Conservation (phyloP, 2,329 filamentous ascomycete species). For the Colletotrichum plurivorum region DNA sequence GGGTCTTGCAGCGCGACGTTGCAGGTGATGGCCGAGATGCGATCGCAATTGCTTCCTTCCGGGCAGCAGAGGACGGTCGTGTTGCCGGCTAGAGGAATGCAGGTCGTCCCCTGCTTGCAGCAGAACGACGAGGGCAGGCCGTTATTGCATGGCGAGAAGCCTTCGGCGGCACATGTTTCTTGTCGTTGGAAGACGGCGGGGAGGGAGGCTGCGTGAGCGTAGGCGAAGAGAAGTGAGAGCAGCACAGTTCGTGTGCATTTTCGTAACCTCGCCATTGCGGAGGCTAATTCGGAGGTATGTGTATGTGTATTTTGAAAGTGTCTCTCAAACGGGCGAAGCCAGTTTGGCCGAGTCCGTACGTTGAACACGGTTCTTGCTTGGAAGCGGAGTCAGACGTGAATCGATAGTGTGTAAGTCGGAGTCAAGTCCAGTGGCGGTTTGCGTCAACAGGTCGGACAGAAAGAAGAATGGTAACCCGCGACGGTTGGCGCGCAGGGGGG, state of each 20-base stretch:
- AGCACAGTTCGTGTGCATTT: conserved; percentile 53
- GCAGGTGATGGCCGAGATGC: conserved; percentile 76
- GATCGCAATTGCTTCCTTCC: conserved; percentile 66
- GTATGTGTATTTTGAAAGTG: not conserved
- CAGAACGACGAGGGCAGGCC: conserved; percentile 76
- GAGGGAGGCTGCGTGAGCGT: conserved; percentile 56
- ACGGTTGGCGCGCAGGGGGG: conserved; percentile 1
- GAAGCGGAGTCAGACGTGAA: conserved; percentile 24
- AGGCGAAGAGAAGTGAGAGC: conserved; percentile 54
- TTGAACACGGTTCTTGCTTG: conserved; percentile 1
- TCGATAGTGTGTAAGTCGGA: conserved; percentile 32
- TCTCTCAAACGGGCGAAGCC: conserved; percentile 5
- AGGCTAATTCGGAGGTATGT: not conserved
- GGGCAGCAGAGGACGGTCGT: conserved; percentile 83
- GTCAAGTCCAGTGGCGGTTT: conserved; percentile 9
- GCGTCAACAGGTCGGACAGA: conserved; percentile 12
- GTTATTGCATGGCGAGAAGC: conserved; percentile 66
- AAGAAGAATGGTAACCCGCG: not conserved
- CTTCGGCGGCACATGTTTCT: conserved; percentile 65
- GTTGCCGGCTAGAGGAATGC: conserved; percentile 72
- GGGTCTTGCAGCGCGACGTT: conserved; percentile 74
- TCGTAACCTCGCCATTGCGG: conserved; percentile 47
- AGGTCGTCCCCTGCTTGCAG: conserved; percentile 69
- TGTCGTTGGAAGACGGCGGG: conserved; percentile 58
- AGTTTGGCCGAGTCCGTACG: conserved; percentile 6